Base-by-base conservation (phyloP, 2,329 filamentous ascomycete genomes). In the Dryadomyces quercivorus region DNA sequence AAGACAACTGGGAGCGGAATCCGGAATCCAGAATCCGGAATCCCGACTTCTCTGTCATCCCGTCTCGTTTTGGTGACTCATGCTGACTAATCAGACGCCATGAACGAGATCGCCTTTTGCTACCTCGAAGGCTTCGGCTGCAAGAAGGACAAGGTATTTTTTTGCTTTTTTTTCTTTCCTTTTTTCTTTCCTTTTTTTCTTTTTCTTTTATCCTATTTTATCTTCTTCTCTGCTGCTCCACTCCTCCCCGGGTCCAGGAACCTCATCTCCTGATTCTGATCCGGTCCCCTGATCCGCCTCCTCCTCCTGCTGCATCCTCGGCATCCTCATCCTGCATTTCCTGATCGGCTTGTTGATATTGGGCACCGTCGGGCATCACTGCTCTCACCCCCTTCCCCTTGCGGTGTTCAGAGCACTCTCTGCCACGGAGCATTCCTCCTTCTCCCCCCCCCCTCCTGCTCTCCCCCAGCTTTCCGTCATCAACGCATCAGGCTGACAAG, bases 51-150 rank as follows among this genome's bases (percentile, higher is more conserved):
- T n/a, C n/a, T n/a, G n/a, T n/a, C n/a, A n/a, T n/a, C n/a, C n/a
- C n/a, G n/a, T n/a, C n/a, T n/a, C n/a, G n/a, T n/a, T n/a, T n/a
- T n/a, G n/a, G n/a, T n/a, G n/a, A n/a, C n/a, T n/a, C n/a, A 13
- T 40, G 36, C 36, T 40, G 36, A 40, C 15, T 40, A 40, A 40
- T 7, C 62, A 83, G 93, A 98, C 72, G 93, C 91, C 56, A 95
- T 97, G 91, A 95, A 96, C 66, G 92, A 97, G 70, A 85, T 85
- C 53, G 93, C 84, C 40, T 95, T 90, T 89, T 98, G 93, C 73
- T 97, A 93, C 75, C 70, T 94, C 31, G 86, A 96, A 66, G 93
- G 93, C n/a, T 95, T 95, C 70, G 93, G 93, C 38, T 92, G 90
- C 65, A 93, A 90, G 69, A 98, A 97, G 70, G 91, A 98, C 75